Evolutionary conservation across 2,329 filamentous ascomycete species (phyloP).

Genomic region (Emmonsia crescens): DNA sequence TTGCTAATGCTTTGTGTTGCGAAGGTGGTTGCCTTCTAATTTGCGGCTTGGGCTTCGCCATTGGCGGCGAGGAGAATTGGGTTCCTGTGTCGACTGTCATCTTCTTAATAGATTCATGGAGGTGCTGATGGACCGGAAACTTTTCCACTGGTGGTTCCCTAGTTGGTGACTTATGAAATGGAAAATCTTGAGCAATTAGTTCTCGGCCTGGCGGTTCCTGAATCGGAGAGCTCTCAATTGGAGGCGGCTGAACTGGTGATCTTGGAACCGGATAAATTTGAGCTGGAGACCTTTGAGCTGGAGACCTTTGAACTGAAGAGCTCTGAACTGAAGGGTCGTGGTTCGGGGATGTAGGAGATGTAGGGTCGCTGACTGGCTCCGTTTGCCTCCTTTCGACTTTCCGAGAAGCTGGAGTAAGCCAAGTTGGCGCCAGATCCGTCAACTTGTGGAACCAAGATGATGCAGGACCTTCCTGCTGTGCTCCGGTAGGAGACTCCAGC

Average conservation of each 20-base stretch:
- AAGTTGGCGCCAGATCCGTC: constrained; percentile 13
- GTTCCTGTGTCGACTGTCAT: neutral
- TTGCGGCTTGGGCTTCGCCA: neutral
- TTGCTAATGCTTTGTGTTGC: constrained; percentile 18
- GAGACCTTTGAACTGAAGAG: neutral
- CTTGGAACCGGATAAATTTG: neutral
- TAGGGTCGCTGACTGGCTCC: neutral
- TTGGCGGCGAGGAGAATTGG: neutral
- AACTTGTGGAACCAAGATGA: constrained; percentile 29
- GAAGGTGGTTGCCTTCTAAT: neutral
- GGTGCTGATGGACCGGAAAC: neutral
- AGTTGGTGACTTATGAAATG: neutral
- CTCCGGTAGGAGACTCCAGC: neutral
- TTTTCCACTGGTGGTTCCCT: neutral
- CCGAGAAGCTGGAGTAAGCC: constrained; percentile 8
- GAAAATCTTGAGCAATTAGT: neutral
- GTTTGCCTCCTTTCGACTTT: constrained; percentile 1
- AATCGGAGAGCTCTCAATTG: neutral
- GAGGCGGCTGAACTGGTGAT: neutral
- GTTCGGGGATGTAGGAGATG: neutral
- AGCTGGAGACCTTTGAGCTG: too few species aligned
- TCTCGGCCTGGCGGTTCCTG: neutral
- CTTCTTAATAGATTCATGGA: neutral
- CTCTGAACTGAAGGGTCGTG: neutral
- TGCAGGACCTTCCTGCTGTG: constrained; percentile 3